phyloP scores from a whole-genome alignment of 306 rosid genomes.

The Cicer yamashitae region DNA sequence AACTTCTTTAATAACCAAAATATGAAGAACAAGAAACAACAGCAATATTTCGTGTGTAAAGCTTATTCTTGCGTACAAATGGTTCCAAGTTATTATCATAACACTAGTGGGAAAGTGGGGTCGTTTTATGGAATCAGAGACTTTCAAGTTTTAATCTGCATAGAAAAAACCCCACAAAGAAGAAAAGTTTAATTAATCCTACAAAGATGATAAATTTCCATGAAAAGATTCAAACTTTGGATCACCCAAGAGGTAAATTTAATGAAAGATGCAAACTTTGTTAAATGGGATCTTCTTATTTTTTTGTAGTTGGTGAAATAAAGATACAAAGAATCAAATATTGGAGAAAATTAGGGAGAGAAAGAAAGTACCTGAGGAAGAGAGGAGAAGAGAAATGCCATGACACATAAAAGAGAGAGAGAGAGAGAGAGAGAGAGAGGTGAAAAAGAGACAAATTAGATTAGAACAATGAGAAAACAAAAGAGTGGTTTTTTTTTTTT shows the following conservation, averaged over 20 bases:
- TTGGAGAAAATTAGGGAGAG: slow-evolving; percentile 34
- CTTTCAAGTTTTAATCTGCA: slow-evolving; percentile 61
- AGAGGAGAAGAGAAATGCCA: slow-evolving; percentile 48
- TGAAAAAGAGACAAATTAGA: slow-evolving; percentile 8
- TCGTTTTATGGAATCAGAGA: slow-evolving; percentile 49
- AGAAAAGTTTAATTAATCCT: slow-evolving; percentile 36
- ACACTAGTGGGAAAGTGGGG: slow-evolving; percentile 51
- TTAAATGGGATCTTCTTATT: slow-evolving; percentile 48
- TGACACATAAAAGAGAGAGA: slow-evolving; percentile 27
- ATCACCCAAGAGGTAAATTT: slow-evolving; percentile 26
- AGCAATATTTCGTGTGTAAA: slow-evolving; percentile 48
- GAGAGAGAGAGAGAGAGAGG: slow-evolving; percentile 36
- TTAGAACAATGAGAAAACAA: slow-evolving; percentile 53
- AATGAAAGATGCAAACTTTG: slow-evolving; percentile 13
- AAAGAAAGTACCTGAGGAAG: slow-evolving; percentile 54
- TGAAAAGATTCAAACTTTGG: slow-evolving; percentile 35
- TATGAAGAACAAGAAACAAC: slow-evolving; percentile 51
- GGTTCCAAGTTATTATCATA: slow-evolving; percentile 58
- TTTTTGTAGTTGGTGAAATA: neutral
- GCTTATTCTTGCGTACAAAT: slow-evolving; percentile 61
- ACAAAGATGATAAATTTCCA: slow-evolving; percentile 27
- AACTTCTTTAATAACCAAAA: slow-evolving; percentile 46
- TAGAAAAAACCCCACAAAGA: slow-evolving; percentile 46
- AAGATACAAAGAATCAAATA: slow-evolving; percentile 29
- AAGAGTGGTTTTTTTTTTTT: slow-evolving; percentile 50